Base-by-base conservation (phyloP, 805 yeast genomes). In the Suhomyces sp. region DNA sequence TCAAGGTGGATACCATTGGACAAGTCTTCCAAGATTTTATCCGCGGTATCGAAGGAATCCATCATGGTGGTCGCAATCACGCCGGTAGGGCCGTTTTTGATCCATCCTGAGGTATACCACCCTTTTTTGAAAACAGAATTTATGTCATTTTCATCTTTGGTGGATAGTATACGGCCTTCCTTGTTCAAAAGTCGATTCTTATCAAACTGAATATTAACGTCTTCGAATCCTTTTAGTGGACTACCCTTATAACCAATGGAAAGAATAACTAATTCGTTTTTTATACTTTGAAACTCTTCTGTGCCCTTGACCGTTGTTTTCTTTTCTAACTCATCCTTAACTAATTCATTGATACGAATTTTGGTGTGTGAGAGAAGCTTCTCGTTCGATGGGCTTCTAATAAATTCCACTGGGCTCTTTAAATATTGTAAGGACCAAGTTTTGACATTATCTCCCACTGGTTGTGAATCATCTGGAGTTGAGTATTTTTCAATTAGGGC, bases 41-140 rank as follows among this genome's bases (percentile, higher is more conserved):
- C 86, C 0, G 88, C 91, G 0, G 91, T 81, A 6, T 77, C 74
- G 43, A 81, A 81, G 1, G 96, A 77, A 40, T 84, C 88, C 72
- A 82, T 74, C 83, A 91, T 85, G 0, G 98, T 88, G 10, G 86
- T 73, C 12, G 95, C 95, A 45, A 93, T 93, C 3, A 88, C 95
- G 1, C 98, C 98, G 19, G 74, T 74, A 6, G 95, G 84, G 1
- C 95, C 95, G 33, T 76, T 79, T 38, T 83, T 78, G 30, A 88
- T 81, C 98, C 98, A 93, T 0, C 98, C 98, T 6, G 88, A 68
- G 2, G 85, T 80, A 48, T 88, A 91, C 39, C 87, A 62, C 0
- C 87, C 83, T 2, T 51, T 52, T 28, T 54, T 46, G 28, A 49
- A 53, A 53, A 63, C 19, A 6, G 46, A 36, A 16, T 46, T 43